Evolutionary conservation across 1,284 basidiomycete species (phyloP), one percentile per base, ranked within the genome.

Genomic region (Neotropicomus parvogracilis): DNA sequence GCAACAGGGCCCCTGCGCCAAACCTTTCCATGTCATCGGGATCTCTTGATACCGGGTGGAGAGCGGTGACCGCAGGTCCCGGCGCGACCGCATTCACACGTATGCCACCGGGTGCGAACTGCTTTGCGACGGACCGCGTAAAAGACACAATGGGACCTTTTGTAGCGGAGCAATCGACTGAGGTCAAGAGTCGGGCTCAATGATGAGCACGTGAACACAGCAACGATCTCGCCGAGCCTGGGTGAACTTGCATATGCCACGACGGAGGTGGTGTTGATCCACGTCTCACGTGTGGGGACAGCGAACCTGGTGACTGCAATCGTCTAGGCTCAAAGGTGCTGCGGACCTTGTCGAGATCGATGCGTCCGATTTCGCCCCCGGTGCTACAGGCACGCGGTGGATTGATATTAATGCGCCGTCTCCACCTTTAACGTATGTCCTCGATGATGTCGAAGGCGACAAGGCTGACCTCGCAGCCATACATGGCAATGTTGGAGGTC

Each of bases 241-340:
- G 48, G 32, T 13, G 53, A 17, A 6, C 53, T 50, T 8, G 56
- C 47, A 67, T 80, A 81, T 3, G 80, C 79, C 1, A 79, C 80
- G 24, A 86, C 81, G 10, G 75, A 79, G 6, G 79, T 74, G 8
- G 79, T 79, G 64, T 83, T 83, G 70, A 85, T 81, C 83, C 82
- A 31, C 78, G 73, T 55, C 78, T 76, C 67, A 85, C 72, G 66
- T 84, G 75, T 14, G 80, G n/a, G 34, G 8, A 81, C 57, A 6
- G 81, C 76, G 48, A 68, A 74, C 63, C 77, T 78, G 26, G 76
- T 74, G 34, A 81, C 54, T 1, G 74, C 75, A 48, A 81, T 78
- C 78, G 80, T 80, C 53, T 72, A 72, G 38, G 83, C 56, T 69
- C 59, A n/a, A 28, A 81, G 4, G 77, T 79, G 54, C 72, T 75